These are phyloP conservation scores for Iris pallida DNA, from an alignment of 116 monocot species.

Conservation along the genomic window DNA sequence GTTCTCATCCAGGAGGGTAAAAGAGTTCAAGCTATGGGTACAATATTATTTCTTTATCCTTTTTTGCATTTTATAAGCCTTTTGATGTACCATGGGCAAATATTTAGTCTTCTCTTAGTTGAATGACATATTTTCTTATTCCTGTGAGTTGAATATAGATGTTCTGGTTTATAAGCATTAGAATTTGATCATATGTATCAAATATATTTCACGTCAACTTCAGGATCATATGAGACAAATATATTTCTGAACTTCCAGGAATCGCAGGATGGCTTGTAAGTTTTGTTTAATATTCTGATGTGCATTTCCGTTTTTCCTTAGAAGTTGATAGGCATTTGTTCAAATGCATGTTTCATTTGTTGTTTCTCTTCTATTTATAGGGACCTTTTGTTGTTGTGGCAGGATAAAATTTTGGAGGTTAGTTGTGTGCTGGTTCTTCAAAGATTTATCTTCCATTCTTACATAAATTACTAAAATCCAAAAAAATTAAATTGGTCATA, in stretches of 20 bases:
- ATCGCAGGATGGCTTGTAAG: slow-evolving; percentile 68
- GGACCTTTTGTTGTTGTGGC: background rate
- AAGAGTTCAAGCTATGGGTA: slow-evolving; percentile 56
- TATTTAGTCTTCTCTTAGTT: too few species aligned
- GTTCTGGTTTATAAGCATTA: background rate
- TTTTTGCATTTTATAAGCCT: background rate
- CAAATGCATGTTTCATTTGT: background rate
- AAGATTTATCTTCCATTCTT: too few species aligned
- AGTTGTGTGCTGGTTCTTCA: background rate
- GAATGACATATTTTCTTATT: too few species aligned
- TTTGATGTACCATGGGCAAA: background rate
- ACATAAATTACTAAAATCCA: too few species aligned
- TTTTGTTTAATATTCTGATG: background rate
- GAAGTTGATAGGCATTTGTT: background rate
- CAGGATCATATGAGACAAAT: too few species aligned
- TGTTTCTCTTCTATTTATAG: background rate
- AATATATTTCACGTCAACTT: too few species aligned
- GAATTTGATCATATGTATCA: too few species aligned
- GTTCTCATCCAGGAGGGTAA: slow-evolving; percentile 37
- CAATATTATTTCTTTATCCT: background rate
- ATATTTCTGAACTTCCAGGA: slow-evolving; percentile 63
- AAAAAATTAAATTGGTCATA: too few species aligned
- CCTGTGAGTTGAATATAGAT: background rate
- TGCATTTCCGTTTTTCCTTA: background rate
- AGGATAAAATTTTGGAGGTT: slow-evolving; percentile 95